phyloP scores from a whole-genome alignment of 2,329 filamentous ascomycete genomes.

The Orbilia javanica region DNA sequence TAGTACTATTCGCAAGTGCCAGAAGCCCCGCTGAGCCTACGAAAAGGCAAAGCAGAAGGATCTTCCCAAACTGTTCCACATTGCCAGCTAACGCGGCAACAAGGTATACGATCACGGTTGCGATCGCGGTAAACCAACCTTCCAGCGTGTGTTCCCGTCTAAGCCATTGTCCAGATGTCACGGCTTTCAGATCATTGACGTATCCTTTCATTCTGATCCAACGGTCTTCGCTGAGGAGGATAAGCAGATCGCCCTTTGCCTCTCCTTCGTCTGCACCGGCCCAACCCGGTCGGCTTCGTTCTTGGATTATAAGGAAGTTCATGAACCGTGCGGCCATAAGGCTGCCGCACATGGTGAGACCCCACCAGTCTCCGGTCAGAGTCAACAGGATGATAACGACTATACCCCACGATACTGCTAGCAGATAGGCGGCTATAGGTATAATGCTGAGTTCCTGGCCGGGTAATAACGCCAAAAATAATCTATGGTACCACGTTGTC shows the following conservation, averaged over 20 bases:
- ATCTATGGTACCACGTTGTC: constrained; percentile 62
- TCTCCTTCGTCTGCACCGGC: constrained; percentile 65
- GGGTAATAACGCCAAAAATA: not conserved
- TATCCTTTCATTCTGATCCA: constrained; percentile 71
- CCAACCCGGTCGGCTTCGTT: constrained; percentile 66
- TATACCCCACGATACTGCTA: not conserved
- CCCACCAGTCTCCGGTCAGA: constrained; percentile 70
- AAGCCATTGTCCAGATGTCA: constrained; percentile 73
- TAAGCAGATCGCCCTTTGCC: constrained; percentile 67
- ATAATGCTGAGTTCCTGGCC: constrained; percentile 66
- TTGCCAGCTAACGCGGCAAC: constrained; percentile 72
- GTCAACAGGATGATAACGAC: constrained; percentile 65
- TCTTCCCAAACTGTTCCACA: constrained; percentile 69
- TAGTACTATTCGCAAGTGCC: constrained; percentile 70
- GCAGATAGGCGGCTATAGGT: constrained; percentile 68
- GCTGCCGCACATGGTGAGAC: constrained; percentile 67
- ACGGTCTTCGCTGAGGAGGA: constrained; percentile 70
- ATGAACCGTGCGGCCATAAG: constrained; percentile 71
- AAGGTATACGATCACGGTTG: constrained; percentile 73
- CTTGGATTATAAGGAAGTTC: constrained; percentile 72
- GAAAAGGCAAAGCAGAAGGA: constrained; percentile 70
- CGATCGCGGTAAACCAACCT: constrained; percentile 69
- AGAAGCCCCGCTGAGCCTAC: constrained; percentile 70
- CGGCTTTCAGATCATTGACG: constrained; percentile 72
- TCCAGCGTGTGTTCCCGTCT: constrained; percentile 69